Base-by-base conservation (phyloP, 495 filamentous ascomycete species). In the Beverwykella pulmonaria region DNA sequence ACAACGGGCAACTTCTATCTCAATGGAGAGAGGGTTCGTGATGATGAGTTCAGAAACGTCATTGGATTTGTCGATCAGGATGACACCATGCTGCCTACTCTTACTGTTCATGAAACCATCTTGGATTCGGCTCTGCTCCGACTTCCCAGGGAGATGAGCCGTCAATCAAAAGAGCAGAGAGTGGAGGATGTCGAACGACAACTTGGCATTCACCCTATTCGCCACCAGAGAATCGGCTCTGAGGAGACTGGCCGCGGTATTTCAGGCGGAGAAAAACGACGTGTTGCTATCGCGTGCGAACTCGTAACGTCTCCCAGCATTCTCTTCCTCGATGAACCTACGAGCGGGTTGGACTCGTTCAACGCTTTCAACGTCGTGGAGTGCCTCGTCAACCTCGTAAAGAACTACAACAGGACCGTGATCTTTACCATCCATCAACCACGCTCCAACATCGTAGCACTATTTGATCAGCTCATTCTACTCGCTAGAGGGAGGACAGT, bases 351-450 rank as follows among this genome's bases (percentile, higher is more conserved):
- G 52, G 94, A 98, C 78, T 90, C 94, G 3, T 98, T 86, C 79
- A 98, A 98, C 73, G 93, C 93, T 0, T 98, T 93, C 81, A 98
- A 98, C 59, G 93, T 97, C 7, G 87, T 98, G 26, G 94, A 98
- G 75, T 97, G 93, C 70, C 82, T 98, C 39, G 94, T 98, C 44
- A 97, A 90, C 4, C 77, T 98, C 49, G 94, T 94, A 19, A 96
- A 94, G 81, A 93, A 87, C 29, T 98, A 97, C 80, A 93, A 96
- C 74, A 85, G 94, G 50, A 98, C 94, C 0, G 91, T 98, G 63
- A 90, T 98, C 60, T 97, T 98, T 80, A 98, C 94, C 5, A 98
- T 98, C 67, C 94, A 98, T 77, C 94, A 98, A 68, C 94, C 94
- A n/a, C 84, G 96, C 62, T 98, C 94, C n/a, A 98, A 98, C 71